These are phyloP conservation scores for Aureobasidium subglaciale DNA, from an alignment of 2,329 filamentous ascomycete genomes.

Conservation along the genomic window DNA sequence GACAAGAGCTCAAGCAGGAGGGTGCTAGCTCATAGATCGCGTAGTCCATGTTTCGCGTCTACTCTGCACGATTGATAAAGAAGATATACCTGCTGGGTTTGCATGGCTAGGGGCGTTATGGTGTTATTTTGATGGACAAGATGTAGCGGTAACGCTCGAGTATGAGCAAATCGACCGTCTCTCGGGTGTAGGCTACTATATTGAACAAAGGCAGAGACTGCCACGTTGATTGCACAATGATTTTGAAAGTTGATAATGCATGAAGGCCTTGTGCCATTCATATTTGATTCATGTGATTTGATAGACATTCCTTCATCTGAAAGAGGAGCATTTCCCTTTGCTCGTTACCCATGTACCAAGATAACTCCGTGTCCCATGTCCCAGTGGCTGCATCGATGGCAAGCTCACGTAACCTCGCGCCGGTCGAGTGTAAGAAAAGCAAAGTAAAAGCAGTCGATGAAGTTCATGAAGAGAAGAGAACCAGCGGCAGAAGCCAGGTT, in stretches of 20 bases:
- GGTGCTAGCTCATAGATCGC: neutral
- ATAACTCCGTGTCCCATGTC: slow-evolving; percentile 5
- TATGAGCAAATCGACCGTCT: neutral
- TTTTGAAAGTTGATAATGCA: slow-evolving; percentile 3
- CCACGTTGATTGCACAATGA: neutral
- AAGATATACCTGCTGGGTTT: neutral
- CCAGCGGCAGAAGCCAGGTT: neutral
- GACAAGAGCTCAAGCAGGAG: slow-evolving; percentile 7
- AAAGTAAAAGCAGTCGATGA: slow-evolving; percentile 4
- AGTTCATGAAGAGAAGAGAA: slow-evolving; percentile 7
- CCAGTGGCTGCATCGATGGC: slow-evolving; percentile 12
- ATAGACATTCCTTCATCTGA: slow-evolving; percentile 11
- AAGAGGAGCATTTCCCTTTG: slow-evolving; percentile 3
- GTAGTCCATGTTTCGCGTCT: neutral
- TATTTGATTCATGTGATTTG: slow-evolving; percentile 8
- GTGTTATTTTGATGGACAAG: neutral
- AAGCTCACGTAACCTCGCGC: slow-evolving; percentile 12
- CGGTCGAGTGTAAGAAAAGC: neutral
- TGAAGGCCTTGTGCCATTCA: slow-evolving; percentile 5
- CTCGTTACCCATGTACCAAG: slow-evolving; percentile 5
- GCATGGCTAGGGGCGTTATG: slow-evolving; percentile 16
- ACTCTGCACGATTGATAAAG: slow-evolving; percentile 5
- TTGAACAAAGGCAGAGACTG: neutral
- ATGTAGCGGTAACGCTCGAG: neutral
- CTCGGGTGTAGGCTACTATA: neutral